Evolutionary conservation across 1,139 yeast species (phyloP).

Genomic region (Starmera stellimalicola): DNA sequence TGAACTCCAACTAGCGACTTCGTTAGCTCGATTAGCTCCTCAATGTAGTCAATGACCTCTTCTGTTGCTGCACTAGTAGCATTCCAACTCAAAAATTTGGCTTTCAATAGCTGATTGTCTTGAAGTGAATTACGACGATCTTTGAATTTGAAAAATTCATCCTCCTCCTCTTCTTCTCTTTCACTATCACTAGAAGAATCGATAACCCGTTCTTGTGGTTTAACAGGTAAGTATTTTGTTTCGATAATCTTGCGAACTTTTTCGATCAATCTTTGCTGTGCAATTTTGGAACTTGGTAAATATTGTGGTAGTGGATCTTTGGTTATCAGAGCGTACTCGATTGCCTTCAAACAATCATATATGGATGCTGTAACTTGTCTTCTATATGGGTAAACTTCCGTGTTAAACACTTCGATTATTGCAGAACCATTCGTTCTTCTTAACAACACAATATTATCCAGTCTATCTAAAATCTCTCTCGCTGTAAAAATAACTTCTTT

Average conservation of each 20-base stretch:
- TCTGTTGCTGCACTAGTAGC: slow-evolving; percentile 39
- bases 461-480: slow-evolving; percentile 37
- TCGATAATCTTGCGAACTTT: slow-evolving; percentile 29
- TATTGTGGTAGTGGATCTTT: slow-evolving; percentile 40
- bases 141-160: slow-evolving; percentile 9
- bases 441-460: slow-evolving; percentile 35
- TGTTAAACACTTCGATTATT: slow-evolving; percentile 32
- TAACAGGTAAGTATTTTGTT: slow-evolving; percentile 13
- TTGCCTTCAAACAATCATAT: slow-evolving; percentile 27
- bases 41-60: slow-evolving; percentile 39
- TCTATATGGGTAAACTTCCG: slow-evolving; percentile 32
- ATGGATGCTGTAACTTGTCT: slow-evolving; percentile 34
- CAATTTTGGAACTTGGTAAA: slow-evolving; percentile 37
- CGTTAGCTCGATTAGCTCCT: slow-evolving; percentile 32
- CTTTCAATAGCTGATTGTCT: slow-evolving; percentile 24
- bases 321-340: slow-evolving; percentile 32
- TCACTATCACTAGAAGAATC: slow-evolving; percentile 5
- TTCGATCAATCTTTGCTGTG: slow-evolving; percentile 35
- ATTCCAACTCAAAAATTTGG: slow-evolving; percentile 39
- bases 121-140: slow-evolving; percentile 6
- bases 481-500: slow-evolving; percentile 35
- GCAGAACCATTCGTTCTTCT: slow-evolving; percentile 37
- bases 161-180: slow-evolving; percentile 14
- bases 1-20: slow-evolving; percentile 37
- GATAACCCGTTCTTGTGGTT: neutral